Percentiles rank a stretch among this genome's conserved stretches.
phyloP scores from a whole-genome alignment of 169 alveolate species.

The Cryptosporidium sp. region DNA sequence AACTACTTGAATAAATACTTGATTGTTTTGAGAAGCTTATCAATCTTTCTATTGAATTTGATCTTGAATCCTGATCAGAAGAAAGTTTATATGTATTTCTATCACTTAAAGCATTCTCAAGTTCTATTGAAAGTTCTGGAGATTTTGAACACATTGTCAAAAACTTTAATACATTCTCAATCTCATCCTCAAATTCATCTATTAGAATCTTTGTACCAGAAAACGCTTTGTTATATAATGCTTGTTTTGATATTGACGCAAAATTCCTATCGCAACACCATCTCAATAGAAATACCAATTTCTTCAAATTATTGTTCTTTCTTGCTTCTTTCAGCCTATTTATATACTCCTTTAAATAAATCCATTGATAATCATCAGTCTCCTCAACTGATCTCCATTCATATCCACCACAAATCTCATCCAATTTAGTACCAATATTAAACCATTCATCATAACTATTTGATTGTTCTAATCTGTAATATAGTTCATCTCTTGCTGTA shows the following conservation, averaged over 20 bases:
- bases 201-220: constrained; percentile 66
- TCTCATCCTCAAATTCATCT: constrained; percentile 68
- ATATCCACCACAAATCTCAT: constrained; percentile 55
- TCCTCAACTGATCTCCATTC: constrained; percentile 69
- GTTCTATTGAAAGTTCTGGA: constrained; percentile 9
- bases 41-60: constrained; percentile 42
- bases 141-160: neutral
- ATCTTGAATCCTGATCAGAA: constrained; percentile 31
- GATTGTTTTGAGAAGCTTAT: constrained; percentile 13
- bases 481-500: constrained; percentile 59
- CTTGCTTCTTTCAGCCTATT: constrained; percentile 60
- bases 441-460: constrained; percentile 76
- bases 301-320: constrained; percentile 7
- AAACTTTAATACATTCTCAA: constrained; percentile 35
- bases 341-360: constrained; percentile 41
- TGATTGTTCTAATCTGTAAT: constrained; percentile 43
- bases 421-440: constrained; percentile 51
- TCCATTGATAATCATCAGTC: constrained; percentile 75
- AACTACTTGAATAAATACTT: neutral
- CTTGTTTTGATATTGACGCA: constrained; percentile 67
- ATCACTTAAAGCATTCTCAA: constrained; percentile 32
- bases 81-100: neutral
- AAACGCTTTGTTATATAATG: constrained; percentile 64
- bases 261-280: constrained; percentile 72
- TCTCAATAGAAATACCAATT: constrained; percentile 50